Evolutionary conservation across 179 eudicot species (phyloP).

Genomic region (Heliamphora pulchella): DNA sequence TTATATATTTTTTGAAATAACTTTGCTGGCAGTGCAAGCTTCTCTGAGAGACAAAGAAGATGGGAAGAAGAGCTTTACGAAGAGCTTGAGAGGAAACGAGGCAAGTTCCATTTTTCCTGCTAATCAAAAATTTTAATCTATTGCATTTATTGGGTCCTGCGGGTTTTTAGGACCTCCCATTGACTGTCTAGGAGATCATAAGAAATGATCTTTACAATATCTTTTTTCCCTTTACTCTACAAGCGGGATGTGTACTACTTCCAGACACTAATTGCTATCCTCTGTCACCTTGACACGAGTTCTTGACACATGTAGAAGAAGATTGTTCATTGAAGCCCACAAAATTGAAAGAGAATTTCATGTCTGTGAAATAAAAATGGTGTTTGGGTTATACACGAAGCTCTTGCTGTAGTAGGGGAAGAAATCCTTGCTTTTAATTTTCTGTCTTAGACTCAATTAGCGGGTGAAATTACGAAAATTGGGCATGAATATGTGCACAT

Average conservation of each 20-base stretch:
- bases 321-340: background rate
- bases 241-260: background rate
- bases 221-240: background rate
- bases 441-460: background rate
- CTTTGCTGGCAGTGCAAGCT: slow-evolving; percentile 38
- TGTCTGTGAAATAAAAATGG: background rate
- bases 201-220: background rate
- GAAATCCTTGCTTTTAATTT: background rate
- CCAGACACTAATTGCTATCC: background rate
- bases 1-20: background rate
- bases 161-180: background rate
- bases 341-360: too few relatives aligned
- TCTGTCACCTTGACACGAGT: background rate
- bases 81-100: slow-evolving; percentile 75
- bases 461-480: background rate
- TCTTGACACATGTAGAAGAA: background rate
- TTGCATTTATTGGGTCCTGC: background rate
- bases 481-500: background rate
- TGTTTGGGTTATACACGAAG: background rate
- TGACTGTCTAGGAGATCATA: background rate
- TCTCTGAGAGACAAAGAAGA: slow-evolving; percentile 52
- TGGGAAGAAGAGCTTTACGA: slow-evolving; percentile 79
- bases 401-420: background rate
- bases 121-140: background rate
- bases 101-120: slow-evolving; percentile 27